Base-by-base conservation (phyloP, 768 basidiomycete genomes). In the Calocybe gangraenosa region DNA sequence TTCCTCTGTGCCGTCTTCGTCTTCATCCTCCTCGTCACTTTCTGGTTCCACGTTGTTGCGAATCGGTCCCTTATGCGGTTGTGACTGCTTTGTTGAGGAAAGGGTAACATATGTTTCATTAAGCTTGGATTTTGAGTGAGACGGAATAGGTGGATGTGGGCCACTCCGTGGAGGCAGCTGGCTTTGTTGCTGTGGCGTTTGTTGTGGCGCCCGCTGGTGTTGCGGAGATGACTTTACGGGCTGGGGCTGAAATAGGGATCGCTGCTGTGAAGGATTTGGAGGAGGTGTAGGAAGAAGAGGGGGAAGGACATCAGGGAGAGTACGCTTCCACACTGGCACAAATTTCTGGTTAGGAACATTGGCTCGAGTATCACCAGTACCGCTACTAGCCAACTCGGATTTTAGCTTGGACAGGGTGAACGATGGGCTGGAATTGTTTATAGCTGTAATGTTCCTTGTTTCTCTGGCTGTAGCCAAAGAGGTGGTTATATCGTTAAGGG, bases 301-400 rank as follows among this genome's bases (percentile, higher is more conserved):
- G 15, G 59, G 56, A 18, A 56, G 56, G 5, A 56, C 47, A 40
- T 59, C 56, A 22, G 53, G 54, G 22, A 55, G 48, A 1, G 66
- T 62, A 21, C 70, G 70, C 56, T 71, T 72, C 74, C 73, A 75
- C 10, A 68, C 53, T 2, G 76, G 74, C 8, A 68, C 61, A 42
- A 69, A 66, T 22, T 64, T 70, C 23, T 59, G 52, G 9, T 48
- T 44, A 48, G 53, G 30, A 47, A 53, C 19, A 22, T 38, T 49
- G 38, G 17, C 31, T 15, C 19, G 39, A 13, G 35, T 21, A 15
- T 30, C 33, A 14, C 10, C 25, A 22, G 30, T 19, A 34, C 18
- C 25, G 17, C 36, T 40, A 33, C 48, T 41, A 18, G 45, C 17
- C 19, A 52, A 37, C 10, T 43, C 44, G 10, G 48, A 49, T 44